Conservation (phyloP, 192 early-diverging fungal genomes). For the Spizellomyces punctatus region DNA sequence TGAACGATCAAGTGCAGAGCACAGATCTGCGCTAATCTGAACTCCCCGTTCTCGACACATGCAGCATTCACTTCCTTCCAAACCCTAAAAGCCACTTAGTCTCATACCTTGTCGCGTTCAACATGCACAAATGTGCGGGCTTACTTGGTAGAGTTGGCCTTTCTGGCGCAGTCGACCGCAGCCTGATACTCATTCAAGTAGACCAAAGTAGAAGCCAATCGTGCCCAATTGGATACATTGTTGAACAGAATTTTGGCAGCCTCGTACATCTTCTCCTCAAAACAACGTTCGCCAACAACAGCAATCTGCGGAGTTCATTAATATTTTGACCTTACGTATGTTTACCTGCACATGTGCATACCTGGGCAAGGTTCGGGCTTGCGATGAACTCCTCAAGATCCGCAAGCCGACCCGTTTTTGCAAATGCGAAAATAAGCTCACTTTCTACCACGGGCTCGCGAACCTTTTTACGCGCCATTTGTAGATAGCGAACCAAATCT, state of each 20-base stretch:
- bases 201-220: conserved; percentile 94
- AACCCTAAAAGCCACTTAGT: conserved; percentile 53
- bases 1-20: conserved; percentile 95
- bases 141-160: conserved; percentile 91
- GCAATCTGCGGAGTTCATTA: conserved; percentile 47
- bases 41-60: conserved; percentile 93
- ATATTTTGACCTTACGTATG: neutral
- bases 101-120: neutral
- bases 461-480: conserved; percentile 93
- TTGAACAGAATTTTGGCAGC: conserved; percentile 94
- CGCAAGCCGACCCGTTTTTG: conserved; percentile 87
- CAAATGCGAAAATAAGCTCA: conserved; percentile 93
- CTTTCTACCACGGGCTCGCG: conserved; percentile 96
- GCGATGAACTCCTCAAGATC: conserved; percentile 96
- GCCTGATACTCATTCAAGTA: conserved; percentile 93
- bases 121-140: neutral
- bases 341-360: conserved; percentile 38
- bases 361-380: conserved; percentile 90
- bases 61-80: conserved; percentile 99
- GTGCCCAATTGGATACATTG: conserved; percentile 96
- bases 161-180: conserved; percentile 97
- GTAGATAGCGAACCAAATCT: conserved; percentile 91
- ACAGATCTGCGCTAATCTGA: conserved; percentile 97
- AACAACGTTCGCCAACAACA: conserved; percentile 93
- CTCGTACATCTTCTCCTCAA: conserved; percentile 86